Conservation (phyloP, 352 stramenopile species). For the Phytophthora ramorum region DNA sequence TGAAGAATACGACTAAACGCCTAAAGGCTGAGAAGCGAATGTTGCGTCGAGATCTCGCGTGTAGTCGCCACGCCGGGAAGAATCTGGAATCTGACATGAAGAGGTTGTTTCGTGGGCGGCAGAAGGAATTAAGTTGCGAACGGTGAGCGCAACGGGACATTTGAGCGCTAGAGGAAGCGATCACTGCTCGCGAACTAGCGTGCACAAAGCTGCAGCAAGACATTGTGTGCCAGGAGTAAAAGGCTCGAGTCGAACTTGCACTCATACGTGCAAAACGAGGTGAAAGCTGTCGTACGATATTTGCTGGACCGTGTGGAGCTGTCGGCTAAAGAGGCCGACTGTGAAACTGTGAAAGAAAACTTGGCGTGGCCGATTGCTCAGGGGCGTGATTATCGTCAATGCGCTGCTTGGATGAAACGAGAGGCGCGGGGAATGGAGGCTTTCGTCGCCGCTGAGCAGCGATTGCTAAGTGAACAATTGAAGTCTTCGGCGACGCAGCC, state of each 20-base stretch:
- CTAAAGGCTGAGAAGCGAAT: conserved; percentile 8
- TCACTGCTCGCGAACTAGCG: conserved; percentile 2
- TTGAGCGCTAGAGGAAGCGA: neutral
- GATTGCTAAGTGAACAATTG: neutral
- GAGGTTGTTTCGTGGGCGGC: conserved; percentile 10
- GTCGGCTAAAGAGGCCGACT: neutral
- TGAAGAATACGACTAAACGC: conserved; percentile 5
- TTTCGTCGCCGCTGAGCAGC: conserved; percentile 2
- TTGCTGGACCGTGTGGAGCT: conserved; percentile 21
- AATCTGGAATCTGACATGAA: conserved; percentile 14
- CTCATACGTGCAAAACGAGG: neutral
- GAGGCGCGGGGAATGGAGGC: conserved; percentile 1
- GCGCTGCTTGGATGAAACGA: neutral
- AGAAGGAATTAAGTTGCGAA: conserved; percentile 2
- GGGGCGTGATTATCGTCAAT: neutral
- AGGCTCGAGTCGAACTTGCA: neutral
- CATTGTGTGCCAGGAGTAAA: neutral
- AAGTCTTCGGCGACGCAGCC: neutral
- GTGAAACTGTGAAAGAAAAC: neutral
- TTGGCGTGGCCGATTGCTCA: neutral
- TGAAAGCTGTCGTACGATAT: conserved; percentile 4
- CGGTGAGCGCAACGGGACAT: neutral
- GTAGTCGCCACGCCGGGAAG: conserved; percentile 14
- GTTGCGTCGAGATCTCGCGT: conserved; percentile 7
- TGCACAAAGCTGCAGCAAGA: conserved; percentile 1